phyloP scores from a whole-genome alignment of 2,329 filamentous ascomycete genomes.

The Exophiala sp. region DNA sequence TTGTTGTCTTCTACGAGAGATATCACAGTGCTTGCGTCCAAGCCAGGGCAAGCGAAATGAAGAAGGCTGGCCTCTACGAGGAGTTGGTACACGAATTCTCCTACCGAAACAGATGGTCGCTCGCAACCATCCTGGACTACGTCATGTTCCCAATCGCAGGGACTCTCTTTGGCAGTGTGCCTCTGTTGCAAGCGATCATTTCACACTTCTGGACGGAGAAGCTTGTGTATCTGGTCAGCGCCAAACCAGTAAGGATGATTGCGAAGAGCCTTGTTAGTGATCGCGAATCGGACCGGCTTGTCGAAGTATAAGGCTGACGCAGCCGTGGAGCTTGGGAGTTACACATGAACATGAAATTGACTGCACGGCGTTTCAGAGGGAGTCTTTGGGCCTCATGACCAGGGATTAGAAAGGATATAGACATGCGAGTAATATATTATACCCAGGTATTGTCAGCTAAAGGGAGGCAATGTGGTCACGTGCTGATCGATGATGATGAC shows the following conservation, averaged over 20 bases:
- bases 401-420: too few relatives aligned
- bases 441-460: not conserved
- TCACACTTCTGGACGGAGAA: slow-evolving; percentile 68
- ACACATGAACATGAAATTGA: too few relatives aligned
- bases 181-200: slow-evolving; percentile 64
- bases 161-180: slow-evolving; percentile 65
- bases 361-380: too few relatives aligned
- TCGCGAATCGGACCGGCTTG: too few relatives aligned
- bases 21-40: slow-evolving; percentile 63
- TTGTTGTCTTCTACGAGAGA: slow-evolving; percentile 61
- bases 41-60: slow-evolving; percentile 64
- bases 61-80: slow-evolving; percentile 59
- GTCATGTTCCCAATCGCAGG: slow-evolving; percentile 64
- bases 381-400: too few relatives aligned
- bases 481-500: too few relatives aligned
- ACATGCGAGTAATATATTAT: not conserved
- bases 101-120: slow-evolving; percentile 52
- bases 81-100: slow-evolving; percentile 61
- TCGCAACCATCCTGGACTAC: slow-evolving; percentile 61
- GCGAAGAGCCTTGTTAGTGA: too few relatives aligned
- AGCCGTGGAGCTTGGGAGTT: too few relatives aligned
- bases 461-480: too few relatives aligned
- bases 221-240: slow-evolving; percentile 68
- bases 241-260: slow-evolving; percentile 50
- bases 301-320: too few relatives aligned